phyloP scores from a whole-genome alignment of 2,329 filamentous ascomycete species.

The Talaromyces pinophilus region DNA sequence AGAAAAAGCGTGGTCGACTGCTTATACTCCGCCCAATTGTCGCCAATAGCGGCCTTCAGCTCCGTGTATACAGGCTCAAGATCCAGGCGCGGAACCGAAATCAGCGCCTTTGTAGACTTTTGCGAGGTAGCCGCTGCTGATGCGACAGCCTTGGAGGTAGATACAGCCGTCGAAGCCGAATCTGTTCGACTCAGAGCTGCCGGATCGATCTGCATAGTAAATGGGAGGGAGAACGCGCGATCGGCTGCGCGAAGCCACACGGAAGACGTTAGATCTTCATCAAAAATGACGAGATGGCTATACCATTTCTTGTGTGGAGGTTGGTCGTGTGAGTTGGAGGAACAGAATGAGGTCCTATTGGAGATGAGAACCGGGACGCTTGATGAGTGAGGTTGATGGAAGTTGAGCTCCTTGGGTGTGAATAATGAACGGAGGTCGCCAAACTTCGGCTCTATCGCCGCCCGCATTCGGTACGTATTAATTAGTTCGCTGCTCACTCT shows the following conservation, averaged over 20 bases:
- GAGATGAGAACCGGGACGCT: conserved; percentile 31
- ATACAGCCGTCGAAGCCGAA: conserved; percentile 37
- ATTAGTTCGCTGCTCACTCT: conserved; percentile 7
- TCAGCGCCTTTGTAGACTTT: conserved; percentile 53
- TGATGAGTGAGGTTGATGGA: conserved; percentile 27
- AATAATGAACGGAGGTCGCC: conserved; percentile 31
- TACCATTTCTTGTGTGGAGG: conserved; percentile 9
- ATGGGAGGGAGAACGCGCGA: conserved; percentile 36
- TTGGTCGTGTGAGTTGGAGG: background rate
- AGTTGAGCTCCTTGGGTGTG: conserved; percentile 9
- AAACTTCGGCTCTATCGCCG: conserved; percentile 24
- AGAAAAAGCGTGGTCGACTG: conserved; percentile 59
- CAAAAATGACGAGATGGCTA: conserved; percentile 15
- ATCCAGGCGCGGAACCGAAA: conserved; percentile 62
- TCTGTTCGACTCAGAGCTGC: conserved; percentile 47
- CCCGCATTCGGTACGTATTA: conserved; percentile 21
- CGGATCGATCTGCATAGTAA: conserved; percentile 49
- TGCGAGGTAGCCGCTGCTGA: conserved; percentile 37
- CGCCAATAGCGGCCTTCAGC: conserved; percentile 60
- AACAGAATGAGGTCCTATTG: conserved; percentile 15
- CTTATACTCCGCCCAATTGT: conserved; percentile 63
- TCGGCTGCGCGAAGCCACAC: conserved; percentile 45
- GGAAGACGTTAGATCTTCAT: conserved; percentile 42
- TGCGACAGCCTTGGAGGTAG: conserved; percentile 36
- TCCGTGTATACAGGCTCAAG: conserved; percentile 64